phyloP scores from a whole-genome alignment of 2,329 filamentous ascomycete species.

The Cucurbitaria berberidis region DNA sequence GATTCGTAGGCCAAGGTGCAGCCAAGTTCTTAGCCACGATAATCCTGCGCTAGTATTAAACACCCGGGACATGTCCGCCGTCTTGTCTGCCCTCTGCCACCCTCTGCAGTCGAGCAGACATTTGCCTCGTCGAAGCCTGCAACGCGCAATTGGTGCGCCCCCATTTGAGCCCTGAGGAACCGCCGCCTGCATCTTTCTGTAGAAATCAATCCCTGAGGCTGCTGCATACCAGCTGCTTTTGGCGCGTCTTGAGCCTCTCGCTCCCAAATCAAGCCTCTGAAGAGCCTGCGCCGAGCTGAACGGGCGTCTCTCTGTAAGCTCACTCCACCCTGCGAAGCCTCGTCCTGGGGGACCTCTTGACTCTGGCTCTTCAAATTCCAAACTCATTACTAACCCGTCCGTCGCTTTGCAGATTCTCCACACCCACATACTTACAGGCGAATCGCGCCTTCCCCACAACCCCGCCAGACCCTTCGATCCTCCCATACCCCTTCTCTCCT shows the following conservation, averaged over 20 bases:
- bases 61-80: conserved; percentile 7
- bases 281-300: conserved; percentile 21
- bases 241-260: conserved; percentile 17
- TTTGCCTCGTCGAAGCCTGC: neutral
- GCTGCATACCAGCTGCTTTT: too few species aligned
- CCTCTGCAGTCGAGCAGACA: conserved; percentile 3
- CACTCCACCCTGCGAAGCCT: conserved; percentile 4
- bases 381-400: conserved; percentile 15
- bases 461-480: conserved; percentile 1
- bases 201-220: conserved; percentile 4
- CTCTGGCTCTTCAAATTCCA: neutral
- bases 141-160: conserved; percentile 20
- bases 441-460: conserved; percentile 13
- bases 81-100: conserved; percentile 9
- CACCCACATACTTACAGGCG: neutral
- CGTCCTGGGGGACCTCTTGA: conserved; percentile 21
- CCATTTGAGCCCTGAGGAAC: conserved; percentile 19
- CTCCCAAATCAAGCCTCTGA: conserved; percentile 24
- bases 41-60: conserved; percentile 14
- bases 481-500: conserved; percentile 18
- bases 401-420: neutral
- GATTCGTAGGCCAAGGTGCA: neutral
- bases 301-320: conserved; percentile 21
- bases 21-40: conserved; percentile 20
- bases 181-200: neutral